These are phyloP conservation scores for Sporothrix humicola DNA, from an alignment of 2,329 filamentous ascomycete genomes.

Conservation along the genomic window DNA sequence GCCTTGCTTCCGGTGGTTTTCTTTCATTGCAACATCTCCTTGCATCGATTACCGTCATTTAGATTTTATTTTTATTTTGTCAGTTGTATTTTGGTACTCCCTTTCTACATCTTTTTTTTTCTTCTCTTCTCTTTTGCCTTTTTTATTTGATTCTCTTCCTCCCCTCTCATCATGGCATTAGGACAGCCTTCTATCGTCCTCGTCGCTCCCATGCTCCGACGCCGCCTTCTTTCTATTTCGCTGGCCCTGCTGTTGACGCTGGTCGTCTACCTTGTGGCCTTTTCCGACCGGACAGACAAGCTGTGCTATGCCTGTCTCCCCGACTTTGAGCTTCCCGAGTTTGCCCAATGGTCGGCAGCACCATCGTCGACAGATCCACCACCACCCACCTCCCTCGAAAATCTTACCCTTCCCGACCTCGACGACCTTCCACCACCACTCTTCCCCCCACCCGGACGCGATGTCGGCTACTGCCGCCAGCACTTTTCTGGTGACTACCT, in stretches of 20 bases:
- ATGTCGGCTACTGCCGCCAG: conserved; percentile 29
- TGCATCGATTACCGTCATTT: neutral
- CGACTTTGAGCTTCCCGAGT: neutral
- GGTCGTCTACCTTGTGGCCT: neutral
- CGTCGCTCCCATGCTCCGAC: neutral
- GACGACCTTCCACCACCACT: neutral
- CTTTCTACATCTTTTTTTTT: neutral
- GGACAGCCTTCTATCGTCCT: neutral
- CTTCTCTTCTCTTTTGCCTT: neutral
- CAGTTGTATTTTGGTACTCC: no score
- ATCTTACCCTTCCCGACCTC: conserved; percentile 18
- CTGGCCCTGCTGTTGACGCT: neutral
- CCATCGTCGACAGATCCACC: neutral
- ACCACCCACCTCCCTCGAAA: neutral
- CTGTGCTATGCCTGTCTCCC: neutral
- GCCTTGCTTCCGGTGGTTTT: neutral
- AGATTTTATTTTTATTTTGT: neutral
- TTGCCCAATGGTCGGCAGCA: neutral
- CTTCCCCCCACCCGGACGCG: neutral
- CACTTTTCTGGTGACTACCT: conserved; percentile 34
- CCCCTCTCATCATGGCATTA: neutral
- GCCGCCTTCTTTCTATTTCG: neutral
- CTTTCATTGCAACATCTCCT: no score
- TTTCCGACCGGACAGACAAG: neutral
- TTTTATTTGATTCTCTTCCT: no score